Percentiles rank a stretch among this genome's conserved stretches.
phyloP scores from a whole-genome alignment of 2,329 filamentous ascomycete genomes.

The Trichoderma asperellum region DNA sequence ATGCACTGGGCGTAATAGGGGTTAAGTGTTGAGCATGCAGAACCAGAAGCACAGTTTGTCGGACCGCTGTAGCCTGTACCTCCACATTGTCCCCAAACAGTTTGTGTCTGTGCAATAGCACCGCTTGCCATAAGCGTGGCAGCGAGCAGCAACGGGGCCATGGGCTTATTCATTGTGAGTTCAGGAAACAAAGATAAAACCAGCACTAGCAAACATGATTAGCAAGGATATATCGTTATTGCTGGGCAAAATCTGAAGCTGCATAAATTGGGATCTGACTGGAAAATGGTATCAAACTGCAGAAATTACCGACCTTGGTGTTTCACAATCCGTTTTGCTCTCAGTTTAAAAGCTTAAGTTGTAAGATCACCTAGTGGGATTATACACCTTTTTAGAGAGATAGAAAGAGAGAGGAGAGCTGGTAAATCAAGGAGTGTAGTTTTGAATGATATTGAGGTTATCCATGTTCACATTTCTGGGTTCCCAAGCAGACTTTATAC shows the following conservation, averaged over 20 bases:
- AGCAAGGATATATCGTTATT: background rate
- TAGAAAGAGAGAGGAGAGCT: background rate
- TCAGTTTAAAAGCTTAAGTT: background rate
- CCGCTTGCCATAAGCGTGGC: background rate
- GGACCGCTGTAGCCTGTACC: constrained; percentile 9
- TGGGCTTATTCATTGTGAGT: background rate
- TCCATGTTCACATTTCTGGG: background rate
- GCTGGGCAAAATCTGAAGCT: background rate
- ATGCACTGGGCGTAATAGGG: constrained; percentile 19
- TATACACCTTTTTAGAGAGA: background rate
- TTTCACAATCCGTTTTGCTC: background rate
- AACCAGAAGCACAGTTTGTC: background rate
- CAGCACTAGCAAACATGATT: background rate
- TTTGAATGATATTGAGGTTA: background rate
- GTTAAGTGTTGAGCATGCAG: constrained; percentile 6
- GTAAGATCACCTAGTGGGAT: background rate
- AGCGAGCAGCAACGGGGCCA: constrained; percentile 11
- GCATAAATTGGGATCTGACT: background rate
- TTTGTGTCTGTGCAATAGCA: constrained; percentile 11
- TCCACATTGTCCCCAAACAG: constrained; percentile 20
- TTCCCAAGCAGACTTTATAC: background rate
- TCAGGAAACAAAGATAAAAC: background rate
- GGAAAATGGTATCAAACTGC: background rate
- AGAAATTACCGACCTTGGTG: background rate
- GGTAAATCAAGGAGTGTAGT: background rate